Evolutionary conservation across 352 stramenopile genomes (phyloP), one percentile per base, ranked within the genome.

Genomic region (Elongisporangium undulatum): DNA sequence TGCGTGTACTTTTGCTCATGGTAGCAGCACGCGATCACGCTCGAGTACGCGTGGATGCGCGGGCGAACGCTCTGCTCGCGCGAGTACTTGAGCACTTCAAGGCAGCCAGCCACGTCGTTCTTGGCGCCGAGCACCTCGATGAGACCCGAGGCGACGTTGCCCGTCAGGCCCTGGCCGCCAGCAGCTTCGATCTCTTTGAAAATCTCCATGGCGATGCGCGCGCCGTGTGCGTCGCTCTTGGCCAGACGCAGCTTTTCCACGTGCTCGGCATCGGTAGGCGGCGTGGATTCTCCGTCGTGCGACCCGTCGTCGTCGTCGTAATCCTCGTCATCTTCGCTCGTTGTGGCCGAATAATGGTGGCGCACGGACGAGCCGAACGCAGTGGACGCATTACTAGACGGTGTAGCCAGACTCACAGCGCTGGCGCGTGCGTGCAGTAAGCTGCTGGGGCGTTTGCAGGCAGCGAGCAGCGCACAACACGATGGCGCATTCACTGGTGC

Each of bases 31-130:
- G 78, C 70, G 61, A 95, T 90, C 48, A 82, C 77, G 56, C 68
- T 79, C 49, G 85, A 95, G 74, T 95, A 95, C 38, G 83, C 71
- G 60, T 90, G 79, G 59, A 95, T 95, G 41, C 82, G 83, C 17
- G 85, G 83, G 3, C 85, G 83, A n/a, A 89, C 56, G 50, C 82
- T 79, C 49, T 90, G 70, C 19, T 86, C 70, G 21, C 85, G 76
- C 20, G 82, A 62, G 56, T 85, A 95, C 6, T 77, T 74, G 50
- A 95, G 64, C 55, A 86, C 69, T 0, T 81, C 74, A 52, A 95
- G 74, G 62, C 80, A 87, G 45, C 91, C 82, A 16, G 67, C 45
- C 13, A 77, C 61, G 15, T 72, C 64, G 29, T 69, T 56, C 51
- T 78, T 77, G 16, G 69, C 41, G 4, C 82, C 70, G 22, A 93